Percentiles rank a stretch among this genome's conserved stretches.
Conservation (phyloP, 2,329 filamentous ascomycete species). For the Ophiostoma sp. region DNA sequence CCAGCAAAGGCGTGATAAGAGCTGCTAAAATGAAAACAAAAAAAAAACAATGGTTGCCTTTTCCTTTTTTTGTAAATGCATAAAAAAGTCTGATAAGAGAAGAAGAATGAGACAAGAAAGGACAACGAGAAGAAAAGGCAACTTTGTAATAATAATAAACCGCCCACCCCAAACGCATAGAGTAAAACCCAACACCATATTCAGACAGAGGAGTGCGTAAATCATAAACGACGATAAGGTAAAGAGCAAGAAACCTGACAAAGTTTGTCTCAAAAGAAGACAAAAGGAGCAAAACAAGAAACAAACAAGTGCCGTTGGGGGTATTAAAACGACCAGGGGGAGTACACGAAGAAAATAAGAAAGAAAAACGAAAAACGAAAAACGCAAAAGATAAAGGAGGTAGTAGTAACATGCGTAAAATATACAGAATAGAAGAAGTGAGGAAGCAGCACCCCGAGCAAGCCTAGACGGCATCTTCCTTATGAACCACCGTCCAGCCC, state of each 20-base stretch:
- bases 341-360: background rate
- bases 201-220: background rate
- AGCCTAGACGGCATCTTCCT: background rate
- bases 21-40: background rate
- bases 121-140: background rate
- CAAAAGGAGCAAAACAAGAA: slow-evolving; percentile 8
- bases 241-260: background rate
- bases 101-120: background rate
- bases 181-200: slow-evolving; percentile 1
- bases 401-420: slow-evolving; percentile 12
- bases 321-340: slow-evolving; percentile 18
- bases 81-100: background rate
- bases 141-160: background rate
- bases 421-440: background rate
- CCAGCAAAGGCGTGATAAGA: no score
- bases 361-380: background rate
- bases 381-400: background rate
- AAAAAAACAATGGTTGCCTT: background rate
- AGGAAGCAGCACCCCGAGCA: background rate
- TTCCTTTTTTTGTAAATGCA: background rate
- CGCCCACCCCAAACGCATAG: background rate
- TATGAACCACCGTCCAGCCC: background rate
- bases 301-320: slow-evolving; percentile 21
- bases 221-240: background rate
- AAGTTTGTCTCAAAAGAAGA: background rate